Conservation (phyloP, 1,139 yeast species). For the Hanseniaspora gamundiae region DNA sequence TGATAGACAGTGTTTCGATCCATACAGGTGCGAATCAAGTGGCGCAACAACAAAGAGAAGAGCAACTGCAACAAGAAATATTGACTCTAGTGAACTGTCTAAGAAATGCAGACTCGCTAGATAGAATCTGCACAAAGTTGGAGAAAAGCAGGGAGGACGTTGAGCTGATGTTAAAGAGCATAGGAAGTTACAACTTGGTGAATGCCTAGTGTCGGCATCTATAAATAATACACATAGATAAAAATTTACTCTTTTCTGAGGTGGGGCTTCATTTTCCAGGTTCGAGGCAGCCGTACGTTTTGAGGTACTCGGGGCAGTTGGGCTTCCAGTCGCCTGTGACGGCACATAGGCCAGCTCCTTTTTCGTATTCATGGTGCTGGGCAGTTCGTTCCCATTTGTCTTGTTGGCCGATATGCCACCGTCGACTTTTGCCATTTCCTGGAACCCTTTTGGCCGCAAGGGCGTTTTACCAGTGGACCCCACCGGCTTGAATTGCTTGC, state of each 20-base stretch:
- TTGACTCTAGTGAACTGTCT: constrained; percentile 35
- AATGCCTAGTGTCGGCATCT: constrained; percentile 18
- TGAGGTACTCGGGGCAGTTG: not conserved
- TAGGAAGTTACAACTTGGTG: constrained; percentile 27
- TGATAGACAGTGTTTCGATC: constrained; percentile 15
- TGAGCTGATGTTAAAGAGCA: constrained; percentile 33
- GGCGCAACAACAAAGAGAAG: constrained; percentile 14
- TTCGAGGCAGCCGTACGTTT: not conserved
- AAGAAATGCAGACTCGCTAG: constrained; percentile 51
- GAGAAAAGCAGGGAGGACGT: constrained; percentile 45
- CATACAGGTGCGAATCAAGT: constrained; percentile 13
- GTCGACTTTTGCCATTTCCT: not conserved
- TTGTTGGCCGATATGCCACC: not conserved
- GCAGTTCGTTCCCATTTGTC: not conserved
- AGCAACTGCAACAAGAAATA: constrained; percentile 27
- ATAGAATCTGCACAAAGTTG: constrained; percentile 61
- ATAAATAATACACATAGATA: not conserved
- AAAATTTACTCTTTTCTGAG: not conserved
- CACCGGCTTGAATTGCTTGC: constrained; percentile 11
- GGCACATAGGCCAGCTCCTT: not conserved
- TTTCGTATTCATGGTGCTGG: not conserved
- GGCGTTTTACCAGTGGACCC: constrained; percentile 15
- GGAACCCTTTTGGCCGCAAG: constrained; percentile 5
- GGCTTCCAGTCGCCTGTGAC: not conserved
- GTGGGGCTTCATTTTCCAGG: not conserved